Base-by-base conservation (phyloP, 2,329 filamentous ascomycete species). In the Xylaria hypoxylon region DNA sequence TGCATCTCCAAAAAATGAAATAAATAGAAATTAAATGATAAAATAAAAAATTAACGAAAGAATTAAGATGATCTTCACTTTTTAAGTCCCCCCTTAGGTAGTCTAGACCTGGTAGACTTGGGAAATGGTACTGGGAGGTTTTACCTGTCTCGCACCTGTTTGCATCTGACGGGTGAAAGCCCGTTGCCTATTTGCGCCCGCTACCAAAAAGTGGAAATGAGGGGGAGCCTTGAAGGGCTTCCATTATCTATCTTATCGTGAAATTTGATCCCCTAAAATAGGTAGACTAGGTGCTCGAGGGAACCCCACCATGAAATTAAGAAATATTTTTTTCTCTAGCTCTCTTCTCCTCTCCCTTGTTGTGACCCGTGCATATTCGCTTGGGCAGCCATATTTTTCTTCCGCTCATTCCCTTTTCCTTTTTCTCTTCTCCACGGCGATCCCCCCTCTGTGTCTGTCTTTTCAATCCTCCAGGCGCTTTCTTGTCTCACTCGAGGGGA, bases 161-260 rank as follows among this genome's bases (percentile, higher is more conserved):
- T 31, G 15, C 7, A 38, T 4, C n/a, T 35, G 8, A 33, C 19
- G 11, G 28, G 8, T 5, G 5, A 8, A 5, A 31, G 28, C 28
- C 5, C 3, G 10, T 15, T 5, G 31, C 33, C 19, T 26, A n/a
- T 33, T 28, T 6, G 15, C 22, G 52, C 15, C 19, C 6, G 52
- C 35, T 28, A 55, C n/a, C 19, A 2, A 28, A 10, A 28, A 5
- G 35, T 3, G 15, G 51, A n/a, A 3, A 26, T 4, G 17, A 44
- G 44, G 17, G 26, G 15, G 15, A 13, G 13, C 2, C 26, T 26
- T 26, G 61, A 45, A 55, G 52, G 56, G 52, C 68, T 65, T 70
- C 62, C 65, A 66, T 70, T 68, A 68, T 68, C 65, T 70, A 66
- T 68, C 68, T 70, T 70, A 70, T 70, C 68, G 26, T 10, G 1